Evolutionary conservation across 176 grass and related monocot genomes (phyloP).

Genomic region (Oryza coarctata): DNA sequence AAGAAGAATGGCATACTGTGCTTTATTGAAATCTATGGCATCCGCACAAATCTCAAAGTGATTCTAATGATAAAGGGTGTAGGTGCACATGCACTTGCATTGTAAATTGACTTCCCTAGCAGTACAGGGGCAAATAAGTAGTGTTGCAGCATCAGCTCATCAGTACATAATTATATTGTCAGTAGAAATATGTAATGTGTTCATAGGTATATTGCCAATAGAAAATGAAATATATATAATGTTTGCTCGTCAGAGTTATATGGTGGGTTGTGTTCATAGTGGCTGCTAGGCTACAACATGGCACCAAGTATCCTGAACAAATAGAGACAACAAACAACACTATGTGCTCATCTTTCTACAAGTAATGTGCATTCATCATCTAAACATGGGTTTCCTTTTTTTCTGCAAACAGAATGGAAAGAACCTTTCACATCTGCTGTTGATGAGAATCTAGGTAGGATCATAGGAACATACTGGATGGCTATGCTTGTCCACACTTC

Average conservation of each 20-base stretch:
- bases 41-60: no score
- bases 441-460: not conserved
- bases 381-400: not conserved
- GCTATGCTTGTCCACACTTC: conserved; percentile 81
- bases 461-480: not conserved
- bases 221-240: not conserved
- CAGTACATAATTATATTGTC: not conserved
- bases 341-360: not conserved
- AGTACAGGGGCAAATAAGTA: not conserved
- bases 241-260: not conserved
- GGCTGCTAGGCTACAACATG: not conserved
- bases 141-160: not conserved
- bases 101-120: not conserved
- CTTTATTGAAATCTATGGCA: no score
- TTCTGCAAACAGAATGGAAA: not conserved
- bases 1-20: no score
- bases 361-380: not conserved
- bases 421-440: not conserved
- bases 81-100: no score
- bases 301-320: not conserved
- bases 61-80: no score
- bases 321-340: conserved; percentile 9
- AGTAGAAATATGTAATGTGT: not conserved
- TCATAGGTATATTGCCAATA: not conserved
- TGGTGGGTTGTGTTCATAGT: not conserved